Percentiles rank a stretch among this genome's conserved stretches.
Conservation (phyloP, 2,329 filamentous ascomycete species). For the Aspergillus sp. region DNA sequence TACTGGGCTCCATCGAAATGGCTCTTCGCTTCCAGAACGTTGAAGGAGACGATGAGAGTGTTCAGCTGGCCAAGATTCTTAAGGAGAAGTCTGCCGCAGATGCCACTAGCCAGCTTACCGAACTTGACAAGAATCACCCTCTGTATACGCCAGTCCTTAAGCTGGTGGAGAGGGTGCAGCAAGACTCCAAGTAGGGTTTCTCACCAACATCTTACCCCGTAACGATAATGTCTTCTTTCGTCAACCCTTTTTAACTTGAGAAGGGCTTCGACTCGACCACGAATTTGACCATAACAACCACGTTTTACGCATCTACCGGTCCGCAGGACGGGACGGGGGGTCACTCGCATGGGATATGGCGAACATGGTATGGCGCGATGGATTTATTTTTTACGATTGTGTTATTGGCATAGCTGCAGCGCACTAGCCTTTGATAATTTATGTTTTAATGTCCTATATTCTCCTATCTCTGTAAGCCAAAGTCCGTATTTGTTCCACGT, state of each 20-base stretch:
- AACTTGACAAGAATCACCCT: slow-evolving; percentile 68
- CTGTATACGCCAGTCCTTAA: slow-evolving; percentile 69
- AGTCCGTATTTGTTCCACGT: background rate
- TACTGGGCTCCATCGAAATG: slow-evolving; percentile 83
- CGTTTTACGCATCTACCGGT: slow-evolving; percentile 9
- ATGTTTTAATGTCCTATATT: slow-evolving; percentile 23
- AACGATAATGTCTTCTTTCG: background rate
- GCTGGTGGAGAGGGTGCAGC: slow-evolving; percentile 76
- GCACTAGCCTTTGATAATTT: slow-evolving; percentile 14
- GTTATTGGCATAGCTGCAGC: slow-evolving; percentile 15
- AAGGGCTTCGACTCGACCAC: slow-evolving; percentile 22
- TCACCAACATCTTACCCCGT: background rate
- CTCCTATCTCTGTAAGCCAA: background rate
- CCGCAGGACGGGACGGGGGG: slow-evolving; percentile 21
- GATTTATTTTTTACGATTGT: slow-evolving; percentile 14
- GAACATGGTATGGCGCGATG: slow-evolving; percentile 24
- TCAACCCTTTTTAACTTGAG: slow-evolving; percentile 11
- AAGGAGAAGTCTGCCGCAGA: slow-evolving; percentile 64
- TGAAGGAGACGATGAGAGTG: slow-evolving; percentile 82
- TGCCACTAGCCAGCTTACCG: slow-evolving; percentile 73
- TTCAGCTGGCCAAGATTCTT: slow-evolving; percentile 79
- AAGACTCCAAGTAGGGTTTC: slow-evolving; percentile 32
- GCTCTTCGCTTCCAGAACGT: slow-evolving; percentile 94
- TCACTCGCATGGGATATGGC: slow-evolving; percentile 25
- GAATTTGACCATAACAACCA: slow-evolving; percentile 16